Evolutionary conservation across 495 filamentous ascomycete genomes (phyloP).

Genomic region (Rostrohypoxylon terebratum): DNA sequence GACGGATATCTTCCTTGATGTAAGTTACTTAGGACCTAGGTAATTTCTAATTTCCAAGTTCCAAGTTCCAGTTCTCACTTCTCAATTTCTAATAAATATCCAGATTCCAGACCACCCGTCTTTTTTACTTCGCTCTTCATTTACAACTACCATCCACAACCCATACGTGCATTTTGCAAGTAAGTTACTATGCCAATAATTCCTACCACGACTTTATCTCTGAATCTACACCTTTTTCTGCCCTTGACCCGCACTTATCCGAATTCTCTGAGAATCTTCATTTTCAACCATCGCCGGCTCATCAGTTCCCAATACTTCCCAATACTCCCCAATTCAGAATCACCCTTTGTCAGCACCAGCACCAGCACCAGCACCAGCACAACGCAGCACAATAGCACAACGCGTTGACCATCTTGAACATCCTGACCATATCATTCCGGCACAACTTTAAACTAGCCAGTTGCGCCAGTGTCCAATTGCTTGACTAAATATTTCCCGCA

Average conservation of each 20-base stretch:
- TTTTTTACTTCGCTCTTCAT: not conserved
- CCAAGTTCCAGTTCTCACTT: not conserved
- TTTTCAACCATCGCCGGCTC: not conserved
- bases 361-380: not conserved
- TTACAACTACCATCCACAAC: not conserved
- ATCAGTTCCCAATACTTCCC: slow-evolving; percentile 5
- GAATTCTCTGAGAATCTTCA: not conserved
- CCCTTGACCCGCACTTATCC: not conserved
- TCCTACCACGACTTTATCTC: not conserved
- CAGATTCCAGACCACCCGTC: not conserved
- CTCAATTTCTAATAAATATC: not conserved
- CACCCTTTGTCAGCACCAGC: slow-evolving; percentile 1
- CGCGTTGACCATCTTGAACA: slow-evolving; percentile 45
- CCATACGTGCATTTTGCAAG: not conserved
- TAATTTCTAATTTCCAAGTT: not conserved
- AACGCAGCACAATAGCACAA: slow-evolving; percentile 31
- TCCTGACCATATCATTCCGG: slow-evolving; percentile 15
- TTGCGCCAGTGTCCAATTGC: slow-evolving; percentile 4
- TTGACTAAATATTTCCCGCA: slow-evolving; percentile 28
- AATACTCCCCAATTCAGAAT: slow-evolving; percentile 15
- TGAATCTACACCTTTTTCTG: not conserved
- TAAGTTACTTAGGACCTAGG: not conserved
- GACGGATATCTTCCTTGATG: not conserved
- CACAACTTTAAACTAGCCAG: slow-evolving; percentile 27
- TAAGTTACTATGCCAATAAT: not conserved